Conservation (phyloP, 495 filamentous ascomycete species). For the Podospora bellae-mahoneyi region DNA sequence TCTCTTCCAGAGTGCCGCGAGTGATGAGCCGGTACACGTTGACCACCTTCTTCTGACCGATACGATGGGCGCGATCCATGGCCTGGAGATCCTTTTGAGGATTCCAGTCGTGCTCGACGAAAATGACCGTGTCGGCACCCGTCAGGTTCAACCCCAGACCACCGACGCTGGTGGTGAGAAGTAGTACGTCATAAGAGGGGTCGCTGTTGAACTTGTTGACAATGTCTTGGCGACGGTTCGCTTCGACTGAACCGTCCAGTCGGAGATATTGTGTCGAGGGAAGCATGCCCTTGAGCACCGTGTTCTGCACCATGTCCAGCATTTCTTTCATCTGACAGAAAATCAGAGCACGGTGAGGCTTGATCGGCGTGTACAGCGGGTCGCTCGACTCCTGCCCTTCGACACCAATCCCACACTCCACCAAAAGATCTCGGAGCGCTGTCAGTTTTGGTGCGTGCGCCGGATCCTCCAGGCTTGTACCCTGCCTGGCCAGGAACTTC, state of each 20-base stretch:
- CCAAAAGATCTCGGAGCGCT: constrained; percentile 80
- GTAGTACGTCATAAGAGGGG: constrained; percentile 87
- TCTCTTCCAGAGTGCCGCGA: constrained; percentile 93
- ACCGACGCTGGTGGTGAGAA: constrained; percentile 91
- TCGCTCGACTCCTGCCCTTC: constrained; percentile 64
- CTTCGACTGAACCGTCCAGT: constrained; percentile 87
- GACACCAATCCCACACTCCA: constrained; percentile 92
- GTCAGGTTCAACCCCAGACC: constrained; percentile 93
- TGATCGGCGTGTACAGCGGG: constrained; percentile 67
- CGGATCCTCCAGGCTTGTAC: constrained; percentile 75
- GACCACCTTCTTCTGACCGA: constrained; percentile 98
- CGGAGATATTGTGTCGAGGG: constrained; percentile 86
- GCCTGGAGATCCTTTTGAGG: constrained; percentile 98
- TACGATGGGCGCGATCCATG: constrained; percentile 97
- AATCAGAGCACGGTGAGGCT: constrained; percentile 89
- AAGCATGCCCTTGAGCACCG: constrained; percentile 79
- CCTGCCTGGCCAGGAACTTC: constrained; percentile 63
- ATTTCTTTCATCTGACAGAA: constrained; percentile 99
- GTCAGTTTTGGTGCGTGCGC: constrained; percentile 88
- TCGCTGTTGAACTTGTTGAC: constrained; percentile 98
- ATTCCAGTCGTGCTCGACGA: constrained; percentile 99
- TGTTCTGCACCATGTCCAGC: constrained; percentile 95
- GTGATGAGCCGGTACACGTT: constrained; percentile 99
- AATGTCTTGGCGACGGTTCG: constrained; percentile 86
- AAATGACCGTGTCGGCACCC: constrained; percentile 96